These are phyloP conservation scores for Rhynchosporium agropyri DNA, from an alignment of 2,329 filamentous ascomycete species.

Conservation along the genomic window DNA sequence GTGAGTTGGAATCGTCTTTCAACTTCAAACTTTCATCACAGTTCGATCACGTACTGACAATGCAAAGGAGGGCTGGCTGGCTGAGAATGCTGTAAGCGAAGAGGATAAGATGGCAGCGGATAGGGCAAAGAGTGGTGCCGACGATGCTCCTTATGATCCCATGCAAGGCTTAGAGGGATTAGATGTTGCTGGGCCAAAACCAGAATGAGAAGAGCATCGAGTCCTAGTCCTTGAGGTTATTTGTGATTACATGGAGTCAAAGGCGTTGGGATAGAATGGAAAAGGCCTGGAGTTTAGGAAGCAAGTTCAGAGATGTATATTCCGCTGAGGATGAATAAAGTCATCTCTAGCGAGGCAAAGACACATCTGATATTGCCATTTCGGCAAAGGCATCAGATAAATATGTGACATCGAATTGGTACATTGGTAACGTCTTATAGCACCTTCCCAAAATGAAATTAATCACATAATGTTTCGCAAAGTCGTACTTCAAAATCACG, in stretches of 20 bases:
- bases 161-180: conserved; percentile 95
- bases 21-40: conserved; percentile 12
- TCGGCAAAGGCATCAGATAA: too few species aligned
- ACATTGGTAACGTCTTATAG: too few species aligned
- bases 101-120: conserved; percentile 70
- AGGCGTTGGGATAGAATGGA: conserved; percentile 30
- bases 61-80: conserved; percentile 85
- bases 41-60: conserved; percentile 23
- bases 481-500: too few species aligned
- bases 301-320: background rate
- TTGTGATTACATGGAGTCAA: conserved; percentile 22
- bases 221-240: background rate
- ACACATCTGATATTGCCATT: too few species aligned
- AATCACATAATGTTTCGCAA: too few species aligned
- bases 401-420: too few species aligned
- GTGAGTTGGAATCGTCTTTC: conserved; percentile 53
- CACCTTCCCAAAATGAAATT: too few species aligned
- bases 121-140: conserved; percentile 53
- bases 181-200: conserved; percentile 91
- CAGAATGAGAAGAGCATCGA: conserved; percentile 53
- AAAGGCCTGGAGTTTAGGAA: conserved; percentile 23
- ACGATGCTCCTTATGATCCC: conserved; percentile 70
- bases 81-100: conserved; percentile 81
- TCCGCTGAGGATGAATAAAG: too few species aligned
- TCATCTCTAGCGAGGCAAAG: too few species aligned